Base-by-base conservation (phyloP, 139 green algal species). In the Chlorella sp. region DNA sequence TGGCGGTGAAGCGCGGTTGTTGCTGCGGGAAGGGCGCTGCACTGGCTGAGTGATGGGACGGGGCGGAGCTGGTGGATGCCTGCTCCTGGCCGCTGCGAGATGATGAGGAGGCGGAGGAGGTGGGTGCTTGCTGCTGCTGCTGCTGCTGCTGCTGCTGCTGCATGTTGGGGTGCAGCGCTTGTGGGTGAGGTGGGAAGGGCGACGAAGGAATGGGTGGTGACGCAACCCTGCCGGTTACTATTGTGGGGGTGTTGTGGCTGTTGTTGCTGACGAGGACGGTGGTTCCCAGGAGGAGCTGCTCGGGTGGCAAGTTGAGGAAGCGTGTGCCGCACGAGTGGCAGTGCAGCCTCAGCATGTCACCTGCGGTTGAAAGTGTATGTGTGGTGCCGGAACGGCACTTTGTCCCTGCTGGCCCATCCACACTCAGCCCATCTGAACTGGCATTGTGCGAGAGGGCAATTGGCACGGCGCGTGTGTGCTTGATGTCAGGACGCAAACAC, bases 211-310 rank as follows among this genome's bases (percentile, higher is more conserved):
- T 64, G 55, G 20, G 17, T 20, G 20, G 17, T 30, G 22, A 6
- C 22, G 4, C 24, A 27, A n/a, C 5, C 5, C 24, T 30, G 61
- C 29, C 59, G 42, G 42, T 17, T 55, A 17, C 10, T 17, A 55
- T n/a, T n/a, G n/a, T 55, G 42, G 42, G 42, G 42, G 10, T 55
- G 17, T 55, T 10, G 55, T 27, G 22, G 55, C 22, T 27, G 55
- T 20, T 64, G 55, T 27, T 27, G 20, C 22, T 27, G 24, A 64
- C 6, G 55, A 64, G 55, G 14, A 64, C 55, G 20, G 55, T 83
- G 24, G 78, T 83, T 4, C 82, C 76, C 55, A 88, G 69, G 75
- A 80, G 64, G 4, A 88, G 80, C 76, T 84, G 84, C 35, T 88
- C 79, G 20, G 79, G 79, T 0, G 79, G 35, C 2, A 86, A 77